Evolutionary conservation across 306 rosid species (phyloP).

Genomic region (Rosa chinensis): DNA sequence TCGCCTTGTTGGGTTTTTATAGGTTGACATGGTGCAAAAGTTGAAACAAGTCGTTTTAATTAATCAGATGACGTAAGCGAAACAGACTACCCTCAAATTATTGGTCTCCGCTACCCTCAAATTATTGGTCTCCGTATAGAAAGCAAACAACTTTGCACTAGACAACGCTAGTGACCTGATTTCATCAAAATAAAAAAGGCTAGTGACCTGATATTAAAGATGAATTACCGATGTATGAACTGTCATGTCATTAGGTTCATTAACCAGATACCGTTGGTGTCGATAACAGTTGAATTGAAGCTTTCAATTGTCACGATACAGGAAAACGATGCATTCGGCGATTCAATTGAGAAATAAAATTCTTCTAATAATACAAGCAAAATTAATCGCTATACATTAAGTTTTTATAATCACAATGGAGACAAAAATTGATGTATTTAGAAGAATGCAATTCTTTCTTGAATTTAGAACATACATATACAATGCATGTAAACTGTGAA

Average conservation of each 20-base stretch:
- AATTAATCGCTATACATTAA: neutral
- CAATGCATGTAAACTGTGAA: neutral
- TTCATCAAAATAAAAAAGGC: too few species aligned
- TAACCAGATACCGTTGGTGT: neutral
- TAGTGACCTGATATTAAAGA: neutral
- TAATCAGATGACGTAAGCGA: neutral
- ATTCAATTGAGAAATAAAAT: neutral
- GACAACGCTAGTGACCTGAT: neutral
- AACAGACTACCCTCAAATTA: neutral
- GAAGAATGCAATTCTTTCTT: neutral
- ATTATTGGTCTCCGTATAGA: neutral
- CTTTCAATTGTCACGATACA: neutral
- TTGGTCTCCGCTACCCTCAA: neutral
- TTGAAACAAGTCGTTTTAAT: too few species aligned
- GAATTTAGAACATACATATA: neutral
- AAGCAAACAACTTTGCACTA: neutral
- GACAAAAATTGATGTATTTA: neutral
- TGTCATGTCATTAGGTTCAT: neutral
- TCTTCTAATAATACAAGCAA: neutral
- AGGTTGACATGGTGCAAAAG: too few species aligned
- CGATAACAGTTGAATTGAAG: neutral
- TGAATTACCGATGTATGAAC: neutral
- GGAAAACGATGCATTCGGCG: neutral
- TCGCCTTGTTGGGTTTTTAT: too few species aligned
- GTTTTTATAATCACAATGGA: too few species aligned